Base-by-base conservation (phyloP, 805 yeast genomes). In the Ogataea pilisensis region DNA sequence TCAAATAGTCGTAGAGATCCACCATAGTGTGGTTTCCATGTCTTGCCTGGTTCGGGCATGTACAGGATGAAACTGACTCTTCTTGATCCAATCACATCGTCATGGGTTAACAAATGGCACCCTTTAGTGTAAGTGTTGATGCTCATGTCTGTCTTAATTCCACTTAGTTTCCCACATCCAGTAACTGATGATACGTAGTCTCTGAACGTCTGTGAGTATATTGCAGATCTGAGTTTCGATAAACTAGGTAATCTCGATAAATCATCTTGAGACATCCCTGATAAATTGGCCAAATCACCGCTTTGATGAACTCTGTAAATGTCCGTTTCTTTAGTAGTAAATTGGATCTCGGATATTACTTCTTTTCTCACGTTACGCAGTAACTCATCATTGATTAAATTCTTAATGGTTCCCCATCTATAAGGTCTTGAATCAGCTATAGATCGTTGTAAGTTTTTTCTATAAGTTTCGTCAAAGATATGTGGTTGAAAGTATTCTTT, bases 1-100 rank as follows among this genome's bases (percentile, higher is more conserved):
- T 91, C 95, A 60, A 84, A 91, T 37, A 93, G 67, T 46, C 98
- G 71, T 42, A 93, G 66, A 0, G 91, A 88, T 20, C 99, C 99
- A 27, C 99, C 99, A 68, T 89, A 90, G 49, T 82, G 84, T 2
- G 88, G 79, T 51, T 90, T 81, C 99, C 99, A 93, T 1, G 66
- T 66, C 44, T 80, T 80, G 47, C 86, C 93, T 2, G 98, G 97
- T 34, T 90, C 96, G 0, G 97, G 95, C 60, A 93, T 66, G 60
- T 93, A 93, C 38, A 95, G 68, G 48, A 95, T 95, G 57, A 90
- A 93, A 52, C 96, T 85, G 24, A 93, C 90, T 43, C 97, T 71
- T 58, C 99, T 72, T 1, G 96, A 82, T 1, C 98, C 99, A 58
- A 93, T 93, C 25, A 93, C 99, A 61, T 93, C 99, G 64, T 93